Evolutionary conservation across 2,329 filamentous ascomycete genomes (phyloP), one percentile per base, ranked within the genome.

Genomic region (Ophiostoma quercus): DNA sequence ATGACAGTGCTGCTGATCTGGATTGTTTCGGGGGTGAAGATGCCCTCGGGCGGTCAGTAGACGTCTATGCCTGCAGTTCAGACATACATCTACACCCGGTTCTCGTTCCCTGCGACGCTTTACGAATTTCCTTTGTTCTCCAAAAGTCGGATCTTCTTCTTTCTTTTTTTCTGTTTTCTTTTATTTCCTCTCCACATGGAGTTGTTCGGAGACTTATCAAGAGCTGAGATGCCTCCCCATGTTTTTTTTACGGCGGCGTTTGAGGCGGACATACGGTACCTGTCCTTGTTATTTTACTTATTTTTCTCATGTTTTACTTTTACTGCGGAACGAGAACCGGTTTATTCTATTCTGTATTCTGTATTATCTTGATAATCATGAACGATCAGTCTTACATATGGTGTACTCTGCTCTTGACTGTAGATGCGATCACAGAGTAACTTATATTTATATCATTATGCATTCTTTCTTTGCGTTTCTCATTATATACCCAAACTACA

Each of bases 141-240:
- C 37, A 29, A 29, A 29, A 29, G 25, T 37, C 32, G 5, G 25
- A 22, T 63, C 29, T 11, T 39, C 19, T 65, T 2, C 34, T 60
- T 67, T 19, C 8, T 37, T 37, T 1, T 1, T 63, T 34, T 34
- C n/a, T 19, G 3, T 3, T 63, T 34, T 39, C n/a, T 22, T 43
- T 16, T 3, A 29, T 29, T 14, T 19, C n/a, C n/a, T n/a, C 29
- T 60, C 32, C 62, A 16, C n/a, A 34, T n/a, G 14, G 57, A 29
- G 47, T 54, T 69, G 63, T 29, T 43, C 68, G 74, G 77, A 79
- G 79, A 82, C 81, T 79, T 75, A 82, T 85, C 84, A 86, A 86
- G 84, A 81, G 84, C 84, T 86, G 84, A 85, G 79, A 78, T 74
- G 82, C 84, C 84, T 82, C 79, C 72, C 70, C 62, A n/a, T 65